These are phyloP conservation scores for Scytalidium sp. DNA, from an alignment of 2,329 filamentous ascomycete species.

Conservation along the genomic window DNA sequence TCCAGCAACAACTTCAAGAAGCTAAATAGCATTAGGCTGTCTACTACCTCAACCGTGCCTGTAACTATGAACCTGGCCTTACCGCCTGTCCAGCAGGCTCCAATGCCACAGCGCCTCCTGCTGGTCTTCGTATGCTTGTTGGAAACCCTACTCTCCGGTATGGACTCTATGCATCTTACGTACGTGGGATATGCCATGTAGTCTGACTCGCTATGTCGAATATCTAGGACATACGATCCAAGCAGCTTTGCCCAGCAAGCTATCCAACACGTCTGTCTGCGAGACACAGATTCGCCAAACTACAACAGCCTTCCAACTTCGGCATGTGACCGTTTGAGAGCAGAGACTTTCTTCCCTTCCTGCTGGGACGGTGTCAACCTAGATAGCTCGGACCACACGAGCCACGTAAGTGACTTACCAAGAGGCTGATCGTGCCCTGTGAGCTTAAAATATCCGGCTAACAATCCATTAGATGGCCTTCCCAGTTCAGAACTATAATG, in stretches of 20 bases:
- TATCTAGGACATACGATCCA: background rate
- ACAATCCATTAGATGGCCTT: constrained; percentile 3
- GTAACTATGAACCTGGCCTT: constrained; percentile 3
- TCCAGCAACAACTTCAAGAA: constrained; percentile 3
- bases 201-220: constrained; percentile 49
- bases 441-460: background rate
- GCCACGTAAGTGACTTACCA: constrained; percentile 11
- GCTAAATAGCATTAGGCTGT: constrained; percentile 25
- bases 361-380: constrained; percentile 19
- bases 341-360: constrained; percentile 46
- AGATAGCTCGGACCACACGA: constrained; percentile 12
- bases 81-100: background rate
- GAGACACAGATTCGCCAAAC: background rate
- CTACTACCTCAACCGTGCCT: constrained; percentile 17
- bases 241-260: background rate
- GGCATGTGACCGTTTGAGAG: constrained; percentile 40
- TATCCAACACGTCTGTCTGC: background rate
- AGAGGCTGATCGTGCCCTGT: background rate
- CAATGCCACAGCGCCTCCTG: constrained; percentile 8
- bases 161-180: constrained; percentile 27
- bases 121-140: constrained; percentile 19
- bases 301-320: background rate
- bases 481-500: constrained; percentile 6
- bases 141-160: constrained; percentile 13
- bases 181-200: constrained; percentile 28